Evolutionary conservation across 1,139 yeast species (phyloP).

Genomic region (Candida glucosophila): DNA sequence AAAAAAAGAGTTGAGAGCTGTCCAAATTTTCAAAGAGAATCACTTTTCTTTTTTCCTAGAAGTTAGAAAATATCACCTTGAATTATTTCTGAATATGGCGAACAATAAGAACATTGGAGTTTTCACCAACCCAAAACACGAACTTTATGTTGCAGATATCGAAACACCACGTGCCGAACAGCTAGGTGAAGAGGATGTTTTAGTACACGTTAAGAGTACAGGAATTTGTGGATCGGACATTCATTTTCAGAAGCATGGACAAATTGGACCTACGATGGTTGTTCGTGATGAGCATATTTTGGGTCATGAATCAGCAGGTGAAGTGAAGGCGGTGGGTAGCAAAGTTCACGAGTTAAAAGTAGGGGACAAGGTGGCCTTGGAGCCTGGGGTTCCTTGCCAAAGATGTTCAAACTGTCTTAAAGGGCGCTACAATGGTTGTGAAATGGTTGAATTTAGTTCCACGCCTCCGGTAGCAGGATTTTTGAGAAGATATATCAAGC

Average conservation of each 20-base stretch:
- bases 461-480: conserved; percentile 19
- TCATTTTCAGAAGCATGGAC: conserved; percentile 18
- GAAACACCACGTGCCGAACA: conserved; percentile 4
- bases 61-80: too few species aligned
- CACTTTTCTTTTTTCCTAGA: too few species aligned
- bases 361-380: conserved; percentile 21
- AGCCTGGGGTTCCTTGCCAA: conserved; percentile 20
- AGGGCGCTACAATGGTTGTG: conserved; percentile 18
- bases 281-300: conserved; percentile 11
- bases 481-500: conserved; percentile 15
- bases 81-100: conserved; percentile 2
- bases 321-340: conserved; percentile 14
- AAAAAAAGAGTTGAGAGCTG: too few species aligned
- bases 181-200: conserved; percentile 6
- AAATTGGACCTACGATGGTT: conserved; percentile 15
- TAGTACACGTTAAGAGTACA: conserved; percentile 33
- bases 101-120: conserved; percentile 5
- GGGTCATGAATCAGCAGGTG: conserved; percentile 20
- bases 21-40: too few species aligned
- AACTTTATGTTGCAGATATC: conserved; percentile 5
- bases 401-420: conserved; percentile 19
- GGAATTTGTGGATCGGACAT: conserved; percentile 25
- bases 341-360: conserved; percentile 12
- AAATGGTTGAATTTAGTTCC: conserved; percentile 13
- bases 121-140: conserved; percentile 7